These are phyloP conservation scores for Cornus suecica DNA, from an alignment of 148 eudicot genomes.

Conservation along the genomic window DNA sequence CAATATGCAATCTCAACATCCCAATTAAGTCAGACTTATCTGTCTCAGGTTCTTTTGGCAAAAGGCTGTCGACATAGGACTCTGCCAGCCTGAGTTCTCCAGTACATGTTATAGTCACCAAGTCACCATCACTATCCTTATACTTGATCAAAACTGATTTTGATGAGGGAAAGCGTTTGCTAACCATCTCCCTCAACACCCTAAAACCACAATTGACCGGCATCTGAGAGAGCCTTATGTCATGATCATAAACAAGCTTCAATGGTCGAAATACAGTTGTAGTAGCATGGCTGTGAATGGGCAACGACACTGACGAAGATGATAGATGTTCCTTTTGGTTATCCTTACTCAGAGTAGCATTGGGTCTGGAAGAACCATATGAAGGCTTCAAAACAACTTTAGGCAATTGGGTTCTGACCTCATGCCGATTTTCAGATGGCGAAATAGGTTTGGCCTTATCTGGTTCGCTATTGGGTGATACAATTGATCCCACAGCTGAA, in stretches of 20 bases:
- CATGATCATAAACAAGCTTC: conserved; percentile 94
- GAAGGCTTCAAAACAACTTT: conserved; percentile 66
- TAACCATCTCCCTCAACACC: conserved; percentile 70
- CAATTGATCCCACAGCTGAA: conserved; percentile 29
- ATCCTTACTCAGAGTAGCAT: conserved; percentile 30
- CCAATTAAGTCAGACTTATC: conserved; percentile 51
- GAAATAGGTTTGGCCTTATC: conserved; percentile 44
- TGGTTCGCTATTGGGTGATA: conserved; percentile 28
- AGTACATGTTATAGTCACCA: conserved; percentile 83
- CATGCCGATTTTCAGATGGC: conserved; percentile 59
- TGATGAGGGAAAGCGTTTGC: conserved; percentile 69
- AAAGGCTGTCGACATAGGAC: conserved; percentile 51
- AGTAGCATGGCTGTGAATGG: conserved; percentile 16
- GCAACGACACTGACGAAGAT: conserved; percentile 17
- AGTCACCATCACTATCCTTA: conserved; percentile 79
- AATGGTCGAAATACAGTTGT: conserved; percentile 40
- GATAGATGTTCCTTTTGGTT: conserved; percentile 26
- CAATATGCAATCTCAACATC: conserved; percentile 77
- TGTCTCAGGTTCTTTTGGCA: conserved; percentile 53
- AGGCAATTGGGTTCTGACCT: conserved; percentile 50
- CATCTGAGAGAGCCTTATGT: conserved; percentile 89
- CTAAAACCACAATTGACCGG: conserved; percentile 71
- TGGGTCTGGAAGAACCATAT: conserved; percentile 46
- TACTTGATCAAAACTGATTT: conserved; percentile 81
- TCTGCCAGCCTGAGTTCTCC: conserved; percentile 82